Evolutionary conservation across 2,329 filamentous ascomycete species (phyloP).

Genomic region (Talaromyces pinophilus): DNA sequence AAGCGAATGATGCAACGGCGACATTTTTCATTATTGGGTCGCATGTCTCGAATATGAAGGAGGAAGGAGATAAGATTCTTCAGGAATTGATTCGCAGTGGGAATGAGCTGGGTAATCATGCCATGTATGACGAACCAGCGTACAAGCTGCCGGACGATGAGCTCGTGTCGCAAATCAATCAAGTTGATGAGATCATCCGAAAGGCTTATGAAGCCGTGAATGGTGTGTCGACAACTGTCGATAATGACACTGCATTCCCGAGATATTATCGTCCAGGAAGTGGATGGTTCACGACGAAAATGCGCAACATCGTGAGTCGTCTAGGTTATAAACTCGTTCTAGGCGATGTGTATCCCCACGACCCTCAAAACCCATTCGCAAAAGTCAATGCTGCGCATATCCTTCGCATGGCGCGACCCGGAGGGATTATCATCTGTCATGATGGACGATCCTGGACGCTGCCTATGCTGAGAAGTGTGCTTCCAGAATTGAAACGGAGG

Average conservation of each 20-base stretch:
- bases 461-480: slow-evolving; percentile 71
- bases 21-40: slow-evolving; percentile 89
- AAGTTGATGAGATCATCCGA: slow-evolving; percentile 64
- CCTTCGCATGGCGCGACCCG: slow-evolving; percentile 74
- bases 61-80: slow-evolving; percentile 52
- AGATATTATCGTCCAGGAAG: slow-evolving; percentile 82
- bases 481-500: slow-evolving; percentile 68
- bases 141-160: slow-evolving; percentile 59
- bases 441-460: slow-evolving; percentile 80
- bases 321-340: slow-evolving; percentile 74
- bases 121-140: slow-evolving; percentile 81
- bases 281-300: slow-evolving; percentile 74
- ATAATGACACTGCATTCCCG: slow-evolving; percentile 40
- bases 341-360: slow-evolving; percentile 84
- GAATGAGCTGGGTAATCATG: slow-evolving; percentile 82
- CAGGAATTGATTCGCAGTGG: slow-evolving; percentile 60
- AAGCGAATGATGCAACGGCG: slow-evolving; percentile 66
- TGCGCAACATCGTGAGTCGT: slow-evolving; percentile 61
- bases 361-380: slow-evolving; percentile 75
- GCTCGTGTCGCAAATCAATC: slow-evolving; percentile 63
- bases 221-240: slow-evolving; percentile 26
- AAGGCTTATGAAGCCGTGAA: slow-evolving; percentile 51
- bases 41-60: slow-evolving; percentile 60
- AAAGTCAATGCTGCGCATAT: slow-evolving; percentile 75
- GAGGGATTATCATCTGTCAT: slow-evolving; percentile 82